Evolutionary conservation across 1,284 basidiomycete species (phyloP), one percentile per base, ranked within the genome.

Genomic region (Cystobasidiaceae sp.): DNA sequence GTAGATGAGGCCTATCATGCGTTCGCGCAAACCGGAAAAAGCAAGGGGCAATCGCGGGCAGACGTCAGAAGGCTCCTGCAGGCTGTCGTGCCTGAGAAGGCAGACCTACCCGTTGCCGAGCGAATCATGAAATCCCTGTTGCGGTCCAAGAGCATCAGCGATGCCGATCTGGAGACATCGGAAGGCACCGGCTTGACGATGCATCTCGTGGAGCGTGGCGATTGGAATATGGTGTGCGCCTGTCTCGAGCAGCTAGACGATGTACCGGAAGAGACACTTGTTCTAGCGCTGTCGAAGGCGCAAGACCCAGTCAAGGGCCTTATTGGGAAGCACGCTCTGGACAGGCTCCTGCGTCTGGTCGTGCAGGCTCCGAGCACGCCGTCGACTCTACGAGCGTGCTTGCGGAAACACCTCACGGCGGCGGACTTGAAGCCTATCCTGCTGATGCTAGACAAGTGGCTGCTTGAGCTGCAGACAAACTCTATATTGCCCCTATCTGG

Each of bases 101-200:
- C n/a, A n/a, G n/a, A n/a, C n/a, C n/a, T n/a, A n/a, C n/a, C n/a
- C n/a, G n/a, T n/a, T n/a, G n/a, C n/a, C n/a, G n/a, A n/a, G n/a
- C n/a, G n/a, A n/a, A n/a, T n/a, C n/a, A n/a, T n/a, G n/a, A n/a
- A n/a, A n/a, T n/a, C n/a, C n/a, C n/a, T n/a, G n/a, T n/a, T n/a
- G n/a, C n/a, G n/a, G n/a, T n/a, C n/a, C n/a, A 17, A 32, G 28
- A n/a, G 13, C 13, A n/a, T 8, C 50, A 34, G 27, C 32, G 4
- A 52, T 37, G 27, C n/a, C n/a, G n/a, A 39, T 39, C n/a, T 39
- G 37, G 37, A 11, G 37, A 39, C n/a, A 39, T 39, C 37, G 37
- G n/a, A n/a, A n/a, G n/a, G n/a, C n/a, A n/a, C n/a, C n/a, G 54
- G 54, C 25, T 32, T 56, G 21, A 56, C 54, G 15, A 28, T 8